These are phyloP conservation scores for Wallacemonas sp. DNA, from an alignment of 208 protist genomes.

Conservation along the genomic window DNA sequence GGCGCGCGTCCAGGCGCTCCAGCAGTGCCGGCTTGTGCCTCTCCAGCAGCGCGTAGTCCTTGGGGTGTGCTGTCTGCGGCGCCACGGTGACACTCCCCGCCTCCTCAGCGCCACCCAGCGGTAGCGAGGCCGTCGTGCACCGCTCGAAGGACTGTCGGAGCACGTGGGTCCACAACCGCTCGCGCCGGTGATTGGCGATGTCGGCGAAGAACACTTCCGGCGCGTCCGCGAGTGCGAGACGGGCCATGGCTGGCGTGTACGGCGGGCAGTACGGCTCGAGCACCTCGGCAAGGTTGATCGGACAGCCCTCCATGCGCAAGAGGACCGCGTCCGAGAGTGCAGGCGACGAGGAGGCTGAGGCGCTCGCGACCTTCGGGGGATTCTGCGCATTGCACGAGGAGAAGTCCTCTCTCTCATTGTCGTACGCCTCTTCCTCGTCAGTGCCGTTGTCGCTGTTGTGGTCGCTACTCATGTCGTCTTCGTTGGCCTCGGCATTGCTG, in stretches of 20 bases:
- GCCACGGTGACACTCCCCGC: conserved; percentile 13
- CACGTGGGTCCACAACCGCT: conserved; percentile 12
- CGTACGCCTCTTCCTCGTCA: neutral
- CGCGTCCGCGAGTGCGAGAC: conserved; percentile 26
- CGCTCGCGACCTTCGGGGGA: neutral
- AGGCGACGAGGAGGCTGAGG: neutral
- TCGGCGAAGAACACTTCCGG: conserved; percentile 30
- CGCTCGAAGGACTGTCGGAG: neutral
- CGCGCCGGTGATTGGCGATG: conserved; percentile 18
- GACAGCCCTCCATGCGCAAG: conserved; percentile 46
- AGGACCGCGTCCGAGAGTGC: conserved; percentile 7
- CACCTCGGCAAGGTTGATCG: conserved; percentile 78
- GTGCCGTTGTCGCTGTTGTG: neutral
- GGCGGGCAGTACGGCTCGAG: conserved; percentile 84
- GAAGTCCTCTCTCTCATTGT: neutral
- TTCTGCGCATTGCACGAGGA: neutral
- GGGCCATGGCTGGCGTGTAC: conserved; percentile 44
- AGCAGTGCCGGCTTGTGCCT: neutral
- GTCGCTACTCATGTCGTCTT: neutral
- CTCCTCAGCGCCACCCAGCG: conserved; percentile 13
- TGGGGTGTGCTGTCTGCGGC: neutral
- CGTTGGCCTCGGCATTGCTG: conserved; percentile 6
- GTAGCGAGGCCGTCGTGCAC: conserved; percentile 14
- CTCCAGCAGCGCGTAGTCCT: neutral
- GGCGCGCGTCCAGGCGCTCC: neutral